Evolutionary conservation across 345 rosid species (phyloP), one percentile per base, ranked within the genome.

Genomic region (Lepidium aucheri): DNA sequence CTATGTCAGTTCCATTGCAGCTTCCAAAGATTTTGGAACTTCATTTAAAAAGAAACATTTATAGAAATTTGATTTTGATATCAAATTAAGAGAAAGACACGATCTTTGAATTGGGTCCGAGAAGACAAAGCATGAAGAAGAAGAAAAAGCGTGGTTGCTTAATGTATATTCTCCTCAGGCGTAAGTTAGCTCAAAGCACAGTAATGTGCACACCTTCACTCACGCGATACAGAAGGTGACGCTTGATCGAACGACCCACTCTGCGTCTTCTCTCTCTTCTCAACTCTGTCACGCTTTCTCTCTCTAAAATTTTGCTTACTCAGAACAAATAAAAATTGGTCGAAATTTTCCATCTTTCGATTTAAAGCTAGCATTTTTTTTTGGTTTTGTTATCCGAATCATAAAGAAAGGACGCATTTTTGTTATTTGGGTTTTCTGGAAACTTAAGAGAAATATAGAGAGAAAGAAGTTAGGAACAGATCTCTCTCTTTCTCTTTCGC

Each of bases 391-490:
- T 12, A 62, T 71, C 58, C 12, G 45, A 54, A 35, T 38, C 35
- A 18, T 10, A 17, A 28, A 43, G 55, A 35, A 63, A 63, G 42
- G 49, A 16, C 8, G 3, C 64, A 20, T 43, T 52, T 65, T 49
- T 64, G 2, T 53, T 36, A 26, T 34, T 65, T 36, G 18, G 42
- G 47, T 1, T 61, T 63, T 57, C 52, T 57, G 45, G 16, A 45
- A 47, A 17, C 44, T 58, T 51, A 28, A 65, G 78, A 51, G 36
- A 66, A 75, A 70, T 52, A 57, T 53, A 63, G 77, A 57, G 59
- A 43, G 67, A 59, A 53, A 53, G 17, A 70, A 62, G 63, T 70
- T 52, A 67, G 66, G 60, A 70, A 70, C 69, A 79, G 80, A 84
- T 71, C 75, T 55, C 51, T 86, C 41, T 38, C 42, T 60, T n/a